Evolutionary conservation across 2,329 filamentous ascomycete genomes (phyloP).

Genomic region (Neonectria sp.): DNA sequence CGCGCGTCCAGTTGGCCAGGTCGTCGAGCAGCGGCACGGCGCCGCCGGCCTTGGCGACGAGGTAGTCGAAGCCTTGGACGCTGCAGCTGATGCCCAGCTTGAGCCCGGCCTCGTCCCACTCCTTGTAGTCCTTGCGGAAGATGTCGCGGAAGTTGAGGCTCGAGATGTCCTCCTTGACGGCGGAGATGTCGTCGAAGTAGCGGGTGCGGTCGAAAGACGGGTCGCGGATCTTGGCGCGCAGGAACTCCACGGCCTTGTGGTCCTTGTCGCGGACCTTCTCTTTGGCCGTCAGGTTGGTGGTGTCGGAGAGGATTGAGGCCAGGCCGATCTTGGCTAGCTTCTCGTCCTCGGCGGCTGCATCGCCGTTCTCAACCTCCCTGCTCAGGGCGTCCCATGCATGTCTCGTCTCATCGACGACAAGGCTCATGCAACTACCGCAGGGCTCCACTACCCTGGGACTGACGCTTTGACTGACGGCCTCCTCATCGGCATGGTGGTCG

Average conservation of each 20-base stretch:
- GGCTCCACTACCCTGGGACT: slow-evolving; percentile 74
- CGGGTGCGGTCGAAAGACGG: slow-evolving; percentile 64
- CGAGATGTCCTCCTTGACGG: slow-evolving; percentile 78
- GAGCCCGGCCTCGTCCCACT: slow-evolving; percentile 74
- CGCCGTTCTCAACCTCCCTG: slow-evolving; percentile 40
- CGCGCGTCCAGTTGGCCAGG: slow-evolving; percentile 68
- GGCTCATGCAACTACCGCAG: slow-evolving; percentile 80
- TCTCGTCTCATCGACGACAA: slow-evolving; percentile 74
- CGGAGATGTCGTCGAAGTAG: slow-evolving; percentile 73
- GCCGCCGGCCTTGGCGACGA: slow-evolving; percentile 68
- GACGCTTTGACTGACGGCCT: slow-evolving; percentile 61
- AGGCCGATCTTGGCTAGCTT: slow-evolving; percentile 78
- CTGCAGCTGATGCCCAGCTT: slow-evolving; percentile 78
- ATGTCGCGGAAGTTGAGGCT: slow-evolving; percentile 75
- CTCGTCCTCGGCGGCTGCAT: slow-evolving; percentile 59
- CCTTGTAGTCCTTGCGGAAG: slow-evolving; percentile 87
- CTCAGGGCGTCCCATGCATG: slow-evolving; percentile 70
- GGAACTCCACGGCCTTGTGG: slow-evolving; percentile 67
- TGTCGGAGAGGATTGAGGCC: slow-evolving; percentile 82
- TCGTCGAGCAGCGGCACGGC: slow-evolving; percentile 62
- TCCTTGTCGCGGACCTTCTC: slow-evolving; percentile 78
- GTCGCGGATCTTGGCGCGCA: slow-evolving; percentile 65
- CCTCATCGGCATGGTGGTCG: slow-evolving; percentile 86
- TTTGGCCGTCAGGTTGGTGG: slow-evolving; percentile 72
- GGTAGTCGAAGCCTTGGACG: slow-evolving; percentile 73